Percentiles rank a stretch among this genome's conserved stretches.
Evolutionary conservation across 176 grass and related monocot species (phyloP).

Genomic region (Lolium rigidum): DNA sequence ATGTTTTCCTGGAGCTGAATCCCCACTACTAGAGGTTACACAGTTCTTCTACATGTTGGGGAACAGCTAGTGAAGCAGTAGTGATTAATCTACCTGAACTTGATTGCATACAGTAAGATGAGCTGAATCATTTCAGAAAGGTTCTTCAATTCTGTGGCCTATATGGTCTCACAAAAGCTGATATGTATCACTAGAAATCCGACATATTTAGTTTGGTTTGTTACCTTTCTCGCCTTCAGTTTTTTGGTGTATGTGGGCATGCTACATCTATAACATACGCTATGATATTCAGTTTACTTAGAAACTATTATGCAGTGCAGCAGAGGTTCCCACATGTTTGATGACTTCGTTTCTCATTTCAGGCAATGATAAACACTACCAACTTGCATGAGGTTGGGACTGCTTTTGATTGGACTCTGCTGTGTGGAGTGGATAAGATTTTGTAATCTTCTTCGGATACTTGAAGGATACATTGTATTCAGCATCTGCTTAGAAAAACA

Average conservation of each 20-base stretch:
- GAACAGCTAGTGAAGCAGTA: neutral
- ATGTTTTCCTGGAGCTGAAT: neutral
- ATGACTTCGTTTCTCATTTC: conserved; percentile 20
- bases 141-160: neutral
- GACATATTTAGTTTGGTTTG: neutral
- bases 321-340: conserved; percentile 20
- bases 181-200: neutral
- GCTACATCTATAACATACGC: neutral
- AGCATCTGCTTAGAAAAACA: neutral
- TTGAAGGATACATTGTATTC: conserved; percentile 12
- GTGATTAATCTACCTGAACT: neutral
- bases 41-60: neutral
- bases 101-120: conserved; percentile 2
- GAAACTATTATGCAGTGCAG: neutral
- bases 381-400: neutral
- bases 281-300: neutral
- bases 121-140: neutral
- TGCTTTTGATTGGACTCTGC: conserved; percentile 17
- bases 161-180: neutral
- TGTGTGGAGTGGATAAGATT: conserved; percentile 31
- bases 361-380: conserved; percentile 19
- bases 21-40: neutral
- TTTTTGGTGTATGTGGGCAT: neutral
- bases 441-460: conserved; percentile 31
- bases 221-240: neutral